Conservation (phyloP, 192 early-diverging fungal genomes). For the Chytriomyces sp. region DNA sequence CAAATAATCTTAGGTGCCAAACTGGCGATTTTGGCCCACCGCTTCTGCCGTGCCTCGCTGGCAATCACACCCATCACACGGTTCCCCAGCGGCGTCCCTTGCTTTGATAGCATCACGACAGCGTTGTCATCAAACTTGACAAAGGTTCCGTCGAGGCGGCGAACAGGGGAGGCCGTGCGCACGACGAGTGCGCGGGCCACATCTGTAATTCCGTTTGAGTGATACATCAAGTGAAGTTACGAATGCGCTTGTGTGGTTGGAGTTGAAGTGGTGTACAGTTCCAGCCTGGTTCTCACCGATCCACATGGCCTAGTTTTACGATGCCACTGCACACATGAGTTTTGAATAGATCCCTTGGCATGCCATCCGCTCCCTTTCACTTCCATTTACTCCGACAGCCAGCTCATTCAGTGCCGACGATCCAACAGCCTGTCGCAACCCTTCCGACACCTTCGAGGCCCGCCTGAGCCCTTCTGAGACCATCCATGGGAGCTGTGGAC, state of each 20-base stretch:
- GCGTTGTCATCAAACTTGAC: conserved; percentile 98
- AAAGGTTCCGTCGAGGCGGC: conserved; percentile 87
- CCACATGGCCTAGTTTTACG: no score
- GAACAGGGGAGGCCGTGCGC: conserved; percentile 83
- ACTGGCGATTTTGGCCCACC: conserved; percentile 93
- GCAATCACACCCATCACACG: conserved; percentile 90
- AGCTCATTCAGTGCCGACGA: no score
- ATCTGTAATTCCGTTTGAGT: no score
- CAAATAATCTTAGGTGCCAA: conserved; percentile 90
- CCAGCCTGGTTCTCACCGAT: not conserved
- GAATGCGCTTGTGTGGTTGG: not conserved
- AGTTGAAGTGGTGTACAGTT: not conserved
- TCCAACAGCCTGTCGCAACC: no score
- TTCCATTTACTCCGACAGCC: no score
- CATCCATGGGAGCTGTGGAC: not conserved
- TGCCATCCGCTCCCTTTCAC: no score
- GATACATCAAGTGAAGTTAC: not conserved
- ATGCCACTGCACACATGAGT: no score
- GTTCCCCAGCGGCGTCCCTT: conserved; percentile 91
- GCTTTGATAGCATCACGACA: conserved; percentile 90
- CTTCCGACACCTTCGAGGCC: no score
- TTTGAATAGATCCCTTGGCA: no score
- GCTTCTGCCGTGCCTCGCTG: conserved; percentile 87
- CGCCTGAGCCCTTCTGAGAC: no score
- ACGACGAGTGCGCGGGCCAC: conserved; percentile 90